Evolutionary conservation across 208 protist species (phyloP).

Genomic region (Acanthamoeba castellanii): DNA sequence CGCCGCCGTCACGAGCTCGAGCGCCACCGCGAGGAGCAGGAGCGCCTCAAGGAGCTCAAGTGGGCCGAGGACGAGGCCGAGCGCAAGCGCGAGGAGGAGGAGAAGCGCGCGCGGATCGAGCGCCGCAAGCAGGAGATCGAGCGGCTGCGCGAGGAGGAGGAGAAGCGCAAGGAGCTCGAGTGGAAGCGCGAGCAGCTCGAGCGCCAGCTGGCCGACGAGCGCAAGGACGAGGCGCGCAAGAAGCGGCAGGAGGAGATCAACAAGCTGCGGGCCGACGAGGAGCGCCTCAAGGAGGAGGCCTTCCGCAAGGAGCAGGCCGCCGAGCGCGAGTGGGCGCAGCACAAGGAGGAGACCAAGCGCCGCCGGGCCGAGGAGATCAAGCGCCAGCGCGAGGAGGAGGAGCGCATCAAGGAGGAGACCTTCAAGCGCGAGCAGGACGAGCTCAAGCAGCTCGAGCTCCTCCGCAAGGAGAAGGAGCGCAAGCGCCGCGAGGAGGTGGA

Average conservation of each 20-base stretch:
- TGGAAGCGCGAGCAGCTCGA: not conserved
- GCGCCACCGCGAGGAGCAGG: slow-evolving; percentile 31
- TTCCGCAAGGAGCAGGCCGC: slow-evolving; percentile 24
- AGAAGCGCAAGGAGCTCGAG: not conserved
- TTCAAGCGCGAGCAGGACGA: slow-evolving; percentile 38
- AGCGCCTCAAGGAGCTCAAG: slow-evolving; percentile 48
- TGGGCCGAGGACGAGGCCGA: slow-evolving; percentile 30
- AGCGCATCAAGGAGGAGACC: slow-evolving; percentile 31
- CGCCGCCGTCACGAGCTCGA: slow-evolving; percentile 22
- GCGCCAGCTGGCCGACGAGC: not conserved
- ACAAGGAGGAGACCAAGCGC: not conserved
- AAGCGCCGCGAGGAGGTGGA: slow-evolving; percentile 16
- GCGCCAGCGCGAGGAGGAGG: slow-evolving; percentile 48
- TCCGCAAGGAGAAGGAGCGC: not conserved
- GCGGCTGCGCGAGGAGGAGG: slow-evolving; percentile 30
- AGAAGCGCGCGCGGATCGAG: not conserved
- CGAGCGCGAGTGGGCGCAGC: not conserved
- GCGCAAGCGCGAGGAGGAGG: not conserved
- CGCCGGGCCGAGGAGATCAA: not conserved
- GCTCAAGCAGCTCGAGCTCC: not conserved
- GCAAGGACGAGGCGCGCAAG: not conserved
- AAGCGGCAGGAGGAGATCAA: not conserved
- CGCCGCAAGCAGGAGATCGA: not conserved
- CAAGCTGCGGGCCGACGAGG: not conserved
- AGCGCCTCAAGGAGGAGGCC: slow-evolving; percentile 21